Base-by-base conservation (phyloP, 228 moss, liverwort and hornwort genomes). In the Sphagnum magellanicum region DNA sequence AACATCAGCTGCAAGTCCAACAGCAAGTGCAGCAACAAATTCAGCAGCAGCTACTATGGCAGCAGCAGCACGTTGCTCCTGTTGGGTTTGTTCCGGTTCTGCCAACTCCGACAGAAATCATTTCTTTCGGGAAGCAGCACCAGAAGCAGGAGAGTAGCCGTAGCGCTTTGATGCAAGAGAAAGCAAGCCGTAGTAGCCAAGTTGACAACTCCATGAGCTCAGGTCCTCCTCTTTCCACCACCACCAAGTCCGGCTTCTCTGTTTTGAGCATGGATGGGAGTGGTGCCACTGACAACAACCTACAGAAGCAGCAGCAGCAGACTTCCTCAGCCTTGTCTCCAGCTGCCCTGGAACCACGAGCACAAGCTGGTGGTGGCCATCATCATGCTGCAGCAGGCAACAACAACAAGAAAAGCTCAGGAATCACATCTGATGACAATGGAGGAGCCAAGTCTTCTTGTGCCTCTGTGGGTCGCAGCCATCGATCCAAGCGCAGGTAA, bases 401-500 rank as follows among this genome's bases (percentile, higher is more conserved):
- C 32, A 32, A 32, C 3, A 32, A 32, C 32, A 32, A 32, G 65
- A 97, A 90, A 66, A 93, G 97, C 74, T 72, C 89, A 10, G 84
- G 88, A 32, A 32, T 32, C 11, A 97, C 93, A 63, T 79, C 87
- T 0, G 97, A 97, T 65, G 93, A 90, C 67, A 87, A 88, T 14
- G 97, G 91, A 5, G 88, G 84, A 16, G 91, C 55, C 55, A 55
- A 55, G 55, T 55, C 9, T 55, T 55, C 89, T 67, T 93, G 97
- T 67, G 81, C 88, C 13, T 77, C 73, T 48, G 75, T 86, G 4
- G 93, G 96, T n/a, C 93, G 97, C 60, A 93, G 97, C 73, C 91
- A 97, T 60, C 93, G 97, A 61, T 89, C 92, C 14, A 97, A 97
- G 76, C 86, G 97, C 78, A 97, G 97, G 97, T 97, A 51, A 10